Evolutionary conservation across 257 asterid species (phyloP).

Genomic region (Nicotiana otophora): DNA sequence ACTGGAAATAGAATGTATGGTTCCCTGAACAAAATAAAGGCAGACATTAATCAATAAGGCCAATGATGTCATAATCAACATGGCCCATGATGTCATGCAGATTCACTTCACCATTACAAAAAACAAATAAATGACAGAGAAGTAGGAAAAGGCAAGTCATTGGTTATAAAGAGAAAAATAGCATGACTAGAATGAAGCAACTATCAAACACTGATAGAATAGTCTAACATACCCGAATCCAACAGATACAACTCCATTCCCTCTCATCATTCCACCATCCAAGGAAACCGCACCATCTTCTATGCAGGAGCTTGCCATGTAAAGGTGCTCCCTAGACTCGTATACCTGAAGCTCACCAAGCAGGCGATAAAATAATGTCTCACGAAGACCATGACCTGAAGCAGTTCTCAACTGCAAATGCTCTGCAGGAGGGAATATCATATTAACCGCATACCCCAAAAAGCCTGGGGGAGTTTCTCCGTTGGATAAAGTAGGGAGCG

Average conservation of each 20-base stretch:
- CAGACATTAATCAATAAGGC: background rate
- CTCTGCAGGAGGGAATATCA: slow-evolving; percentile 29
- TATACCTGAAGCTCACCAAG: slow-evolving; percentile 69
- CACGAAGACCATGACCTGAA: slow-evolving; percentile 43
- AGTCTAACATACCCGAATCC: slow-evolving; percentile 37
- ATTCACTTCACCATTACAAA: background rate
- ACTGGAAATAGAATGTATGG: slow-evolving; percentile 49
- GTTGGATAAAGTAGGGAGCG: slow-evolving; percentile 33
- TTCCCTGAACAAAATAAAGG: slow-evolving; percentile 29
- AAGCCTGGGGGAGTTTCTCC: slow-evolving; percentile 47
- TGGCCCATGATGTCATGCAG: background rate
- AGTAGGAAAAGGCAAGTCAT: background rate
- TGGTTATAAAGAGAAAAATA: background rate
- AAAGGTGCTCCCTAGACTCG: slow-evolving; percentile 33
- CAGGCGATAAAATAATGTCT: slow-evolving; percentile 52
- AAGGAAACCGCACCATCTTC: slow-evolving; percentile 49
- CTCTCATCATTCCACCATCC: slow-evolving; percentile 56
- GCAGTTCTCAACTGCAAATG: slow-evolving; percentile 25
- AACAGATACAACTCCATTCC: slow-evolving; percentile 38
- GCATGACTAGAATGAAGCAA: background rate
- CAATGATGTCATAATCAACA: background rate
- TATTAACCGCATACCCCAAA: slow-evolving; percentile 49
- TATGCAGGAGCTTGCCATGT: slow-evolving; percentile 40
- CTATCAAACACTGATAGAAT: background rate
- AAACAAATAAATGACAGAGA: background rate